A percentile compares a stretch with the other conserved stretches of the same genome.
Conservation (phyloP, 306 rosid genomes). For the Vicia sativa region DNA sequence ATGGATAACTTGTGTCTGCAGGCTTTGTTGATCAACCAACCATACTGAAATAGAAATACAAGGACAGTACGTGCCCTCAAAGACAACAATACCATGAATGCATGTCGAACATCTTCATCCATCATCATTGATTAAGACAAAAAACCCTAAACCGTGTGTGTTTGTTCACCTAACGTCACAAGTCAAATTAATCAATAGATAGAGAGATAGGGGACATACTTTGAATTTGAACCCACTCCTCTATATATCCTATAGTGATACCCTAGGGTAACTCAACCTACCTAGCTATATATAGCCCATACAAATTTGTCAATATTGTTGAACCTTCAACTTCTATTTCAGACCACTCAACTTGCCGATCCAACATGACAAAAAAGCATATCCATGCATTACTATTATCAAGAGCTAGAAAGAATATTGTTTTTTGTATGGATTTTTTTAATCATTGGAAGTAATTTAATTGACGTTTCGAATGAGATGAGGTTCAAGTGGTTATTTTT, state of each 20-base stretch:
- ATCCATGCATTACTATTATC: not conserved
- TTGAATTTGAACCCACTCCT: conserved; percentile 17
- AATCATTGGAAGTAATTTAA: not conserved
- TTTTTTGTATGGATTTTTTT: not conserved
- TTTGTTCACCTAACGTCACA: conserved; percentile 2
- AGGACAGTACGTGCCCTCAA: not conserved
- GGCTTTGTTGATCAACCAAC: not conserved
- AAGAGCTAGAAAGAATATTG: not conserved
- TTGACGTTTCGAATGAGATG: not conserved
- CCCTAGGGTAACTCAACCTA: conserved; percentile 5
- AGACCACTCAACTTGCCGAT: not conserved
- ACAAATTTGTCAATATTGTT: not conserved
- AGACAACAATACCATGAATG: conserved; percentile 4
- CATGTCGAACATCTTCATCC: conserved; percentile 18
- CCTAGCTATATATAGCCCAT: not conserved
- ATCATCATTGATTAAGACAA: not conserved
- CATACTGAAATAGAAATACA: not conserved
- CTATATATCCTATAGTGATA: not conserved
- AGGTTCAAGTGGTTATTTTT: not conserved
- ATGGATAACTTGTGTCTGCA: not conserved
- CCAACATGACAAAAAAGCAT: conserved; percentile 7
- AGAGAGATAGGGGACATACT: not conserved
- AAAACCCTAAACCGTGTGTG: not conserved
- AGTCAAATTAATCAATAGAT: conserved; percentile 14
- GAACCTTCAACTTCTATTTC: not conserved